phyloP scores from a whole-genome alignment of 2,329 filamentous ascomycete genomes.

The Calonectria multiphialidica region DNA sequence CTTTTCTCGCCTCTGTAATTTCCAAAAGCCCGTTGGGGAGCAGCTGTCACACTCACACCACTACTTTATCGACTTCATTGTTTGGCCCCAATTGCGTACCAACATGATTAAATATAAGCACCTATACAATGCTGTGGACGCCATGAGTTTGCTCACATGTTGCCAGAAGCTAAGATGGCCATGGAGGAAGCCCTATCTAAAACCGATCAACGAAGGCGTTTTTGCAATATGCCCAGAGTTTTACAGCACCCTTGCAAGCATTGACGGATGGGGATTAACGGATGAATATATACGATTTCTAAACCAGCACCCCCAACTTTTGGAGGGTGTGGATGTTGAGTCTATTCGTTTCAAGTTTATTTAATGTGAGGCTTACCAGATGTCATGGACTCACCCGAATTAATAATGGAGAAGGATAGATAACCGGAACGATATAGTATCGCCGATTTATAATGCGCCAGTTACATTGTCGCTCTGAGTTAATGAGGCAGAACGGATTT shows the following conservation, averaged over 20 bases:
- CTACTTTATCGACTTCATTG: not conserved
- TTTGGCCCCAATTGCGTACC: not conserved
- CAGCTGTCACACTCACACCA: not conserved
- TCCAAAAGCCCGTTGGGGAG: not conserved
- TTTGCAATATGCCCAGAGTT: not conserved
- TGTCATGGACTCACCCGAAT: not conserved
- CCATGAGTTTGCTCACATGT: not conserved
- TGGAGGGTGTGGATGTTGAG: not conserved
- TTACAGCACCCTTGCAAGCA: not conserved
- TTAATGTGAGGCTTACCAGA: not conserved
- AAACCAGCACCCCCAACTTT: not conserved
- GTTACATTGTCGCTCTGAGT: too few species aligned
- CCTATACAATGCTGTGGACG: not conserved
- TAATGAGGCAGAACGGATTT: too few species aligned
- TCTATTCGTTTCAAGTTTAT: not conserved
- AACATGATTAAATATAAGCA: conserved; percentile 6
- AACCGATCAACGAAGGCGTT: not conserved
- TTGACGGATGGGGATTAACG: not conserved
- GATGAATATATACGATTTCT: not conserved
- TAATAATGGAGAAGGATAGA: too few species aligned
- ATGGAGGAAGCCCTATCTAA: not conserved
- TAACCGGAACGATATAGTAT: too few species aligned
- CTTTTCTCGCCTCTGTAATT: not conserved
- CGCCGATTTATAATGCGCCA: too few species aligned
- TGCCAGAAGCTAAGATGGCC: not conserved